Evolutionary conservation across 169 alveolate genomes (phyloP).

Genomic region (Cryptosporidium ryanae): DNA sequence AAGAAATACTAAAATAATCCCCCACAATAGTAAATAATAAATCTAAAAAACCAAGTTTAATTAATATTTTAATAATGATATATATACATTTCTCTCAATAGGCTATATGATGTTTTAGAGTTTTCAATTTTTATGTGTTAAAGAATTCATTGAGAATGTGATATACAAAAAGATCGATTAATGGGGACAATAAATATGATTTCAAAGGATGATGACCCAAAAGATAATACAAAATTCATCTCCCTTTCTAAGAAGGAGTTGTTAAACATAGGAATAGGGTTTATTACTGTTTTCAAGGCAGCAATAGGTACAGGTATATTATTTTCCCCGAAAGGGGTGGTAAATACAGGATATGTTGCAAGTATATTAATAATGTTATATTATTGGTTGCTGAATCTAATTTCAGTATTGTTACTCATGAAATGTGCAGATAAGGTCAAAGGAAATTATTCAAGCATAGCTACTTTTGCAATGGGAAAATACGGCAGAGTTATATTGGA

Average conservation of each 20-base stretch:
- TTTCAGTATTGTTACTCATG: constrained; percentile 30
- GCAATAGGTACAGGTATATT: constrained; percentile 73
- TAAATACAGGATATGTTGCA: constrained; percentile 51
- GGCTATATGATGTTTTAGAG: not conserved
- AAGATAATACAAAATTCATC: not conserved
- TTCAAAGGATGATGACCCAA: no score
- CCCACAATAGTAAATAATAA: no score
- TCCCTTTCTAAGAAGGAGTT: constrained; percentile 5
- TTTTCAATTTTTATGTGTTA: not conserved
- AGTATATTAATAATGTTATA: constrained; percentile 54
- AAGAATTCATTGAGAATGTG: not conserved
- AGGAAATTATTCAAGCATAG: constrained; percentile 56
- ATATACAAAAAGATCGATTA: no score
- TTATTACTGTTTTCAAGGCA: constrained; percentile 65
- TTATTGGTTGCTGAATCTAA: constrained; percentile 60
- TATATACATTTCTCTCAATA: not conserved
- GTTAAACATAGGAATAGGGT: constrained; percentile 43
- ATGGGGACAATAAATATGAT: no score
- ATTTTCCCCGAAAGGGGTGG: constrained; percentile 70
- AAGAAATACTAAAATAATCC: no score
- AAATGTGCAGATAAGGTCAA: constrained; percentile 49
- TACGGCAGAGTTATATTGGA: constrained; percentile 31
- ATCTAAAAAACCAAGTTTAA: no score
- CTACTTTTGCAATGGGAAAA: constrained; percentile 65
- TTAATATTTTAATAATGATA: no score